Conservation (phyloP, 768 basidiomycete species). For the Suillus variegatus region DNA sequence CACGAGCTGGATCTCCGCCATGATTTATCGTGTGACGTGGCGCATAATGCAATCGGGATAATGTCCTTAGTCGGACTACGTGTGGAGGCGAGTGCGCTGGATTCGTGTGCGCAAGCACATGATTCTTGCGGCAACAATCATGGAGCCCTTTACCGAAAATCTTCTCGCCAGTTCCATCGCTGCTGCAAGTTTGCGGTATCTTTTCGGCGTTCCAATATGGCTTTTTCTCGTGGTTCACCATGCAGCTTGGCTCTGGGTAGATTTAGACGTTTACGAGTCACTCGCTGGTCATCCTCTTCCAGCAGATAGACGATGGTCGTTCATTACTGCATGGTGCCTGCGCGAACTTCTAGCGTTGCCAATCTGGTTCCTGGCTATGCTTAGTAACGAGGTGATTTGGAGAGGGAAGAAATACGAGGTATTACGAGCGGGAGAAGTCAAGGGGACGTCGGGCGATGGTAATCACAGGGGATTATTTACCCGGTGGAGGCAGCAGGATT, state of each 20-base stretch:
- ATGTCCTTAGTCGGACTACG: conserved; percentile 85
- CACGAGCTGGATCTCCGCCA: conserved; percentile 89
- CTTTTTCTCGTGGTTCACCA: conserved; percentile 63
- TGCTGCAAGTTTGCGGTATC: conserved; percentile 50
- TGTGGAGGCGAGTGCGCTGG: conserved; percentile 92
- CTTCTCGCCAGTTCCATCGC: conserved; percentile 70
- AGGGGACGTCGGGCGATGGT: conserved; percentile 25
- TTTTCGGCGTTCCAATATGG: conserved; percentile 54
- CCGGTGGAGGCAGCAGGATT: conserved; percentile 19
- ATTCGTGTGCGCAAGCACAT: conserved; percentile 95
- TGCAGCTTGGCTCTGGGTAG: conserved; percentile 70
- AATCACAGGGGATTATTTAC: conserved; percentile 27
- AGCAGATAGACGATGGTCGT: conserved; percentile 48
- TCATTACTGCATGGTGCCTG: conserved; percentile 74
- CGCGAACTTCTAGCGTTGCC: conserved; percentile 87
- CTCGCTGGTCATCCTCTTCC: conserved; percentile 68
- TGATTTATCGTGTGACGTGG: conserved; percentile 89
- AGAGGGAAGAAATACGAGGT: conserved; percentile 80
- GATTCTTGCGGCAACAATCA: conserved; percentile 80
- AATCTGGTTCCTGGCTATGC: conserved; percentile 81
- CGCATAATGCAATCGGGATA: conserved; percentile 83
- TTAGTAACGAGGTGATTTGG: conserved; percentile 86
- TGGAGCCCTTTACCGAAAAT: conserved; percentile 93
- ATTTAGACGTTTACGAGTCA: conserved; percentile 80
- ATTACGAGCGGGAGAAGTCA: conserved; percentile 70